Base-by-base conservation (phyloP, 345 rosid species). In the Leavenworthia alabamica region DNA sequence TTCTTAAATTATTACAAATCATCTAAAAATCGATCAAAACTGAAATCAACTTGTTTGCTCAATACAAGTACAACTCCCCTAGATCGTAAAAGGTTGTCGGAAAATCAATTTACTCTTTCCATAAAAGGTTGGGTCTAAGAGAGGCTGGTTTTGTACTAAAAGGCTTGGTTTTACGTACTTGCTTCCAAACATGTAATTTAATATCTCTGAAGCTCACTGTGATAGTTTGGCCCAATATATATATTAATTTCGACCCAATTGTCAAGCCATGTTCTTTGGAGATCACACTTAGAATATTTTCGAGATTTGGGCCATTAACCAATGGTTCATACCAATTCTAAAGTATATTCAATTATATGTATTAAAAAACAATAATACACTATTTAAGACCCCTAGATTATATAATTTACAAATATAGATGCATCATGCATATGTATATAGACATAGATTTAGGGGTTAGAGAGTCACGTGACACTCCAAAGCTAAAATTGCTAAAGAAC, bases 361-460 rank as follows among this genome's bases (percentile, higher is more conserved):
- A 39, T 15, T 24, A 3, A 7, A 28, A 57, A 57, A 0, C 11
- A n/a, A 11, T 52, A 16, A 42, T 41, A 6, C 26, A 27, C 28
- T 23, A 28, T 42, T 16, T 28, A 28, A 28, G 7, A 16, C 26
- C 9, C n/a, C 2, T 26, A 27, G 11, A 14, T 8, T 24, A 5
- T 62, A 40, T 50, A 63, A 19, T 40, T 36, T 36, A 36, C 41
- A 36, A 12, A 39, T 26, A 5, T 51, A 51, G 42, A 24, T 41
- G 68, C 60, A 20, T 31, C 68, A 52, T 50, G 49, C 59, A 39
- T 50, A 11, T 63, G 40, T 27, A 40, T 63, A 27, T 22, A 40
- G 67, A 50, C 41, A 17, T 64, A 52, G 51, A 64, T 41, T 41
- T 63, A 51, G 60, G 51, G 41, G 42, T 13, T 49, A 40, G 42